Evolutionary conservation across 2,329 filamentous ascomycete genomes (phyloP), one percentile per base, ranked within the genome.

Genomic region (Colletotrichum lupini): DNA sequence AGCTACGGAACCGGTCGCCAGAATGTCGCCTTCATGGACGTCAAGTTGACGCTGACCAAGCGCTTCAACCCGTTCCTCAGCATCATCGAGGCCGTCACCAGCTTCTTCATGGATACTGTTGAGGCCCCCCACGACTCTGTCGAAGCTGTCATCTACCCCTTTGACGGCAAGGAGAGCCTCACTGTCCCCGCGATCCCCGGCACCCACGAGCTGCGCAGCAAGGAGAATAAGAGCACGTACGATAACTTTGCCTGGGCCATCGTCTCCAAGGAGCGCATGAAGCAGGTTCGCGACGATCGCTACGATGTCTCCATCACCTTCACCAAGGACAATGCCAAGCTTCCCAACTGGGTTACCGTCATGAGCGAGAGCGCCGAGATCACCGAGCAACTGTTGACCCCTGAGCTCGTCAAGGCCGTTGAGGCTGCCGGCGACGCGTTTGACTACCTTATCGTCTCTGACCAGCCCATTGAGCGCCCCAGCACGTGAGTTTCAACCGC

Each of bases 281-380:
- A 94, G 86, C 87, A 91, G 79, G 89, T 98, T 78, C 93, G 97
- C 74, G 94, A 98, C 60, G 95, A 98, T 75, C 94, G 97, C 78
- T 99, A 98, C 85, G 97, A 99, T 82, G 87, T 98, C 67, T 97
- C 94, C 66, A 90, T 99, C 77, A 98, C 97, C 55, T 92, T 92
- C 76, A 98, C 96, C 81, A 98, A 97, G 88, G 97, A 99, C 80
- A 91, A 95, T 84, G 81, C 93, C 68, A 98, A 97, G 87, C 91
- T 99, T 42, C 96, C 97, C 42, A 85, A 89, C 76, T 99, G 95
- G 95, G 88, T 93, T 68, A 98, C 95, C 14, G 91, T 98, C 80
- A 98, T 99, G 97, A 97, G 92, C 80, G 97, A 99, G 88, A 98
- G 92, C 83, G 95, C 95, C 72, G 97, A 98, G 85, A 92, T 99